Conservation (phyloP, 495 filamentous ascomycete species). For the Hypoxylon lenormandii region DNA sequence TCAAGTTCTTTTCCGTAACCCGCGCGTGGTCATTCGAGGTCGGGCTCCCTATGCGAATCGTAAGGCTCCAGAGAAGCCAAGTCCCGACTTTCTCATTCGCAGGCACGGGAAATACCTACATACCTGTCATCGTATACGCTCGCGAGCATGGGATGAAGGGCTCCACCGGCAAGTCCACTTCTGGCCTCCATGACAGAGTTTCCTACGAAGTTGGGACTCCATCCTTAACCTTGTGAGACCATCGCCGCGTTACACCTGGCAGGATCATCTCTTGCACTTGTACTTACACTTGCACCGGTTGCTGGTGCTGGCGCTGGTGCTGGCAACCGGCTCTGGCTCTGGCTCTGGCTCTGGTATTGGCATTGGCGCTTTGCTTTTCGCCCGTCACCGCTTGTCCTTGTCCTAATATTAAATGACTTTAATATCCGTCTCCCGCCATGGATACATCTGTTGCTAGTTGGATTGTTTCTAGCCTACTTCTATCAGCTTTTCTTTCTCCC, state of each 20-base stretch:
- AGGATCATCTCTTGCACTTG: constrained; percentile 51
- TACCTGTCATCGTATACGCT: constrained; percentile 49
- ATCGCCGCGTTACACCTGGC: constrained; percentile 55
- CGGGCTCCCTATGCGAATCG: constrained; percentile 45
- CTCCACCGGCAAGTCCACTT: constrained; percentile 51
- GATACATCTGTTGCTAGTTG: constrained; percentile 38
- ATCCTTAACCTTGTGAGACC: constrained; percentile 54
- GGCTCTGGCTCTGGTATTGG: no score
- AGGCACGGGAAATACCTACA: constrained; percentile 27
- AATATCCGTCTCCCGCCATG: constrained; percentile 54
- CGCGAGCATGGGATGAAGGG: constrained; percentile 49
- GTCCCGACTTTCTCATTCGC: constrained; percentile 47
- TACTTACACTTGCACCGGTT: background rate
- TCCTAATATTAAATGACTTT: constrained; percentile 54
- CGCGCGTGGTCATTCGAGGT: constrained; percentile 49
- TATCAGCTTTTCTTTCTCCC: constrained; percentile 38
- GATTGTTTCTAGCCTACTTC: constrained; percentile 42
- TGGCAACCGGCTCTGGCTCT: no score
- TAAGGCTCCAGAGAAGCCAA: constrained; percentile 48
- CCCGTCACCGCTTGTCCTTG: constrained; percentile 54
- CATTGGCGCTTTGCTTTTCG: constrained; percentile 49
- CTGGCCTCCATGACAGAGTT: constrained; percentile 48
- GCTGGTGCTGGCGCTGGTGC: background rate
- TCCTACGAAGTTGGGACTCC: constrained; percentile 53
- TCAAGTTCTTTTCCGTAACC: constrained; percentile 31